These are phyloP conservation scores for Orbilia brochopaga DNA, from an alignment of 2,329 filamentous ascomycete species.

Conservation along the genomic window DNA sequence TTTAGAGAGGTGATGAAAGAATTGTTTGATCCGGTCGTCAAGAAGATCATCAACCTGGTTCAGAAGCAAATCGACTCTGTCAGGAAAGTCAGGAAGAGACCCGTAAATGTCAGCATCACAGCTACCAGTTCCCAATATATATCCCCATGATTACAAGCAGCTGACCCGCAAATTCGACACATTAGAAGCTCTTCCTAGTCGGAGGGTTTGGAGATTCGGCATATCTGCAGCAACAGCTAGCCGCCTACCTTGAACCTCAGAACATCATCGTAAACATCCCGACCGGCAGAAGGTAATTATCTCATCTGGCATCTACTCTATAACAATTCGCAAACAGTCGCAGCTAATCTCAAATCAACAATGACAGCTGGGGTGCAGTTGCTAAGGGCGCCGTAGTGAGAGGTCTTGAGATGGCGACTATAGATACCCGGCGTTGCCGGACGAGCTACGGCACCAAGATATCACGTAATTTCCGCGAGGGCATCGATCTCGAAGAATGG, in stretches of 20 bases:
- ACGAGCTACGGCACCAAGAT: slow-evolving; percentile 6
- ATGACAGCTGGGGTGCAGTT: slow-evolving; percentile 14
- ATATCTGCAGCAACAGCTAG: not conserved
- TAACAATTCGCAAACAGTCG: not conserved
- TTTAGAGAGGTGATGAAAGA: slow-evolving; percentile 13
- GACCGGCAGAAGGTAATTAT: not conserved
- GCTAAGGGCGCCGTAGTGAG: slow-evolving; percentile 15
- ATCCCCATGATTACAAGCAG: too few species aligned
- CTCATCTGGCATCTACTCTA: too few species aligned
- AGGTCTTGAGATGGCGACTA: slow-evolving; percentile 8
- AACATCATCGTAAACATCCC: slow-evolving; percentile 12
- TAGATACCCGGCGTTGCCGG: slow-evolving; percentile 5
- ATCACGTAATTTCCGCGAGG: not conserved
- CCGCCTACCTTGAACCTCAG: slow-evolving; percentile 5
- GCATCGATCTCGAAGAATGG: not conserved
- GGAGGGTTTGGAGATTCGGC: slow-evolving; percentile 18
- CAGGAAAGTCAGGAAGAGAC: not conserved
- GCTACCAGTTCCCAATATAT: too few species aligned
- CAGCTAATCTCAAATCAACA: not conserved
- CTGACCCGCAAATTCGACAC: too few species aligned
- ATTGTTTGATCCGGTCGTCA: slow-evolving; percentile 13
- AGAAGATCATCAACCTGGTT: slow-evolving; percentile 8
- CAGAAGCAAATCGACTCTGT: slow-evolving; percentile 11
- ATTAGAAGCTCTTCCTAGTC: slow-evolving; percentile 10
- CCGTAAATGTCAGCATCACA: slow-evolving; percentile 8